Base-by-base conservation (phyloP, 2,329 filamentous ascomycete genomes). In the Cercospora brassicicola region DNA sequence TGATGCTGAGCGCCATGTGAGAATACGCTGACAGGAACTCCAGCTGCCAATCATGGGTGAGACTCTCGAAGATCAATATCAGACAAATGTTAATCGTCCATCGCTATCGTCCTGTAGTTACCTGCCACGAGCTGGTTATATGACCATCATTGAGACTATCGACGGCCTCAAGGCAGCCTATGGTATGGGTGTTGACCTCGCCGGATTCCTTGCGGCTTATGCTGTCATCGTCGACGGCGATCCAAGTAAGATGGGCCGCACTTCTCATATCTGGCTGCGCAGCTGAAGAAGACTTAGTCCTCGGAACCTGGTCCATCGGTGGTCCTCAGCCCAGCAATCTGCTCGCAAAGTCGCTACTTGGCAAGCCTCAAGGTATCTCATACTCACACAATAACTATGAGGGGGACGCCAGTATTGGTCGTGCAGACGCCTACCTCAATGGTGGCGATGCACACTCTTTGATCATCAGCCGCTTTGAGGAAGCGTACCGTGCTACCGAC, bases 351-450 rank as follows among this genome's bases (percentile, higher is more conserved):
- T 64, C 70, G 15, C 53, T 66, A 9, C 66, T 68, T 4, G 67
- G 67, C 33, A 51, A 51, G 42, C 64, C 60, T 62, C 72, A 68
- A 71, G 76, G 69, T 60, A 67, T 74, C 67, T 45, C 61, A 5
- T 71, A 71, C 59, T 73, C 72, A 9, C 78, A 79, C 71, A 78
- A 78, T 69, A 75, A 75, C 53, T 79, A 79, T 60, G 78, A 79
- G 67, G 69, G 69, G 8, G 78, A 80, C 64, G 72, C 62, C 23
- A 72, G 70, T 8, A 77, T 77, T 11, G 74, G 73, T 15, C 71
- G 78, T 30, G 72, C 68, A 56, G 77, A 79, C 45, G 63, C 77
- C 6, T 78, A 76, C 57, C 59, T 68, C 18, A 67, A 69, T 39
- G 36, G 33, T 48, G 72, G 73, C 15, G 69, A 73, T 56, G 71